A percentile compares a stretch with the other conserved stretches of the same genome.
phyloP scores from a whole-genome alignment of 108 stramenopile genomes.

The Cyclotella atomus region DNA sequence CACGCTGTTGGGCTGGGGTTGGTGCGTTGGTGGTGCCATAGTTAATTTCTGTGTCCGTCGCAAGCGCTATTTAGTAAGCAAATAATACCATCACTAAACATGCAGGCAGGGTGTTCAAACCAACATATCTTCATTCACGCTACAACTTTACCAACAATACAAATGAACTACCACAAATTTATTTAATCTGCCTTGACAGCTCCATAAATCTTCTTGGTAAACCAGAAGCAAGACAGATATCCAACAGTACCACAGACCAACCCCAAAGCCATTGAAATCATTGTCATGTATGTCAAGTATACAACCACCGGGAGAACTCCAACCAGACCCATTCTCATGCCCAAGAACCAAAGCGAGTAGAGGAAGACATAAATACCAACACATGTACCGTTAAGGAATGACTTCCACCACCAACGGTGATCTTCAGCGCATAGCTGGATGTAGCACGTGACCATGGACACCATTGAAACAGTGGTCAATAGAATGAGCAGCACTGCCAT shows the following conservation, averaged over 20 bases:
- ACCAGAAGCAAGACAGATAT: conserved; percentile 84
- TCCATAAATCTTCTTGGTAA: conserved; percentile 82
- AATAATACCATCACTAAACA: too few species aligned
- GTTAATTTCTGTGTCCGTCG: too few species aligned
- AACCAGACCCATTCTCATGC: conserved; percentile 86
- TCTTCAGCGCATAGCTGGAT: conserved; percentile 99
- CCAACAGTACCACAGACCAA: conserved; percentile 96
- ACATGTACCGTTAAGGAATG: conserved; percentile 93
- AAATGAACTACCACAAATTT: too few species aligned
- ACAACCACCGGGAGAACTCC: conserved; percentile 88
- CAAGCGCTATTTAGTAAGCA: too few species aligned
- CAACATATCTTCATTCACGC: too few species aligned
- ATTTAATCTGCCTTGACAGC: conserved; percentile 89
- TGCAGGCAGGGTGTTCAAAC: too few species aligned
- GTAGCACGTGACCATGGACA: conserved; percentile 97
- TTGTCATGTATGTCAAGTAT: conserved; percentile 98
- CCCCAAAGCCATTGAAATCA: conserved; percentile 92
- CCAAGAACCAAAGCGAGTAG: conserved; percentile 96
- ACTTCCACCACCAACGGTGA: conserved; percentile 99
- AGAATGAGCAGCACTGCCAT: conserved; percentile 94
- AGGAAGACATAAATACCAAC: conserved; percentile 95
- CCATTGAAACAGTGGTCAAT: conserved; percentile 94
- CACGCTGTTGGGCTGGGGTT: conserved; percentile 15
- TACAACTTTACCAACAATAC: too few species aligned
- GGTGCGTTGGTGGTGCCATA: too few species aligned